Evolutionary conservation across 495 filamentous ascomycete genomes (phyloP).

Genomic region (Aspergillus steynii): DNA sequence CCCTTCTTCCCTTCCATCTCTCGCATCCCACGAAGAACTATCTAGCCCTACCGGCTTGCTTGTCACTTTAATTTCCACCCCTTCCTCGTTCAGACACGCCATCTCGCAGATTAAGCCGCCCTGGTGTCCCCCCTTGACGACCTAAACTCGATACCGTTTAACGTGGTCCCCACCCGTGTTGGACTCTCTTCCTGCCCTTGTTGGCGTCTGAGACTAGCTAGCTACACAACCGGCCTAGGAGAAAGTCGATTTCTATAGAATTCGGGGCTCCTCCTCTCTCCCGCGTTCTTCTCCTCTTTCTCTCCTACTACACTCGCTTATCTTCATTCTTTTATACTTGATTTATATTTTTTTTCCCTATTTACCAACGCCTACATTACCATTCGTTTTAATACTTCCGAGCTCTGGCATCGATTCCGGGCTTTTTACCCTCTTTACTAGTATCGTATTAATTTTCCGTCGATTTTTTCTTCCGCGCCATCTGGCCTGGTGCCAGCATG

Average conservation of each 20-base stretch:
- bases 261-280: conserved; percentile 1
- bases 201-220: background rate
- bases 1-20: background rate
- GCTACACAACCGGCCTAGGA: background rate
- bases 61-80: background rate
- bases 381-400: conserved; percentile 18
- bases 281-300: conserved; percentile 11
- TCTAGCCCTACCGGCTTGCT: background rate
- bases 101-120: background rate
- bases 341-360: background rate
- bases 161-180: background rate
- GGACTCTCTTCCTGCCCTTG: background rate
- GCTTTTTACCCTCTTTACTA: background rate
- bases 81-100: background rate
- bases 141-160: background rate
- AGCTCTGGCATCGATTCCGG: background rate
- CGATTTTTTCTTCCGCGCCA: conserved; percentile 2
- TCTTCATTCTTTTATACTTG: conserved; percentile 6
- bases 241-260: background rate
- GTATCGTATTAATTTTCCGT: conserved; percentile 1
- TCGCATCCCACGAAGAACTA: background rate
- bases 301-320: conserved; percentile 1
- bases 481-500: conserved; percentile 49
- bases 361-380: background rate
- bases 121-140: background rate